Base-by-base conservation (phyloP, 208 protist species). In the Leptomonas seymouri region DNA sequence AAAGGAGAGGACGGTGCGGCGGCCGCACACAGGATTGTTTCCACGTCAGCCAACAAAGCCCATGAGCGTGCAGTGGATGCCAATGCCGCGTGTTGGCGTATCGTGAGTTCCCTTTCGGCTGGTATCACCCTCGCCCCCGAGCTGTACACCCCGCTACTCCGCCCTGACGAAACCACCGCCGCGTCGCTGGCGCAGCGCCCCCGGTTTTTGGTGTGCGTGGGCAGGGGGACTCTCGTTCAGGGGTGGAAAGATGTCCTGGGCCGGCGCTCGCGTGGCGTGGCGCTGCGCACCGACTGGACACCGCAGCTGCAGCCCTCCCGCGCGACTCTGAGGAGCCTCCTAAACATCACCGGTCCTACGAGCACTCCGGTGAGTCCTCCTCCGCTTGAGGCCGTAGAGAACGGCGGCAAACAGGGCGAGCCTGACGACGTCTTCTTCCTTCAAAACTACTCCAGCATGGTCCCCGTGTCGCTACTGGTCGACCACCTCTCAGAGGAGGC, bases 371-470 rank as follows among this genome's bases (percentile, higher is more conserved):
- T 48, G 18, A 28, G 23, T 5, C 18, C 20, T 25, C 18, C 23
- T 28, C 8, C 53, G 25, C 8, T 45, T 21, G 53, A 14, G 11
- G 55, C 16, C 16, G 62, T 31, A 31, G 58, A 49, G 50, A 25
- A 57, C n/a, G 58, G 23, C 9, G 41, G 45, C 20, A 12, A 9
- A 15, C 46, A n/a, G 3, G 25, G 65, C 28, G 63, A 62, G 25
- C 58, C 64, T 16, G 23, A 28, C 46, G 63, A 57, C 27, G 50
- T 45, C 16, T 73, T 92, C 31, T 93, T 94, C 49, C 64, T 91
- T 0, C 90, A 96, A 55, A 96, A 96, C 68, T 85, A 83, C 71
- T 80, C 78, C 27, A 91, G 84, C 56, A 96, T 96, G 90, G 61
- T 90, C 1, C 81, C 88, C 30, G 75, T 88, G 31, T 64, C 72